Conservation (phyloP, 2,329 filamentous ascomycete species). For the Claviceps arundinis region DNA sequence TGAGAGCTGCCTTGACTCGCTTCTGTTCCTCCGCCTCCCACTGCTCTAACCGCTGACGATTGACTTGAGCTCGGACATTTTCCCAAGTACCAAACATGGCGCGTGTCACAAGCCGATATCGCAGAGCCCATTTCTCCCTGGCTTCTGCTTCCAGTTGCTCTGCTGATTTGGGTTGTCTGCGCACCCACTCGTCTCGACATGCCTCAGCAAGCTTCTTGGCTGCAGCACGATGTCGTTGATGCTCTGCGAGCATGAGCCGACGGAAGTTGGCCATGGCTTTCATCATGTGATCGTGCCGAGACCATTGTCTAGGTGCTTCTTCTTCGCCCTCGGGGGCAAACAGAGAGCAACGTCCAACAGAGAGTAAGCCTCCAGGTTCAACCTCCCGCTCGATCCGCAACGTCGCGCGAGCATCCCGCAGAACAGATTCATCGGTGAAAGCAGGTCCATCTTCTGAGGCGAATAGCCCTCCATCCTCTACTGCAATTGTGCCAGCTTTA, state of each 20-base stretch:
- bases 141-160: conserved; percentile 78
- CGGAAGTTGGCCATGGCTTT: conserved; percentile 71
- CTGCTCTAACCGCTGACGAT: conserved; percentile 42
- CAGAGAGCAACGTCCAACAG: conserved; percentile 52
- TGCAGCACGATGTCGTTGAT: conserved; percentile 58
- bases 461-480: conserved; percentile 45
- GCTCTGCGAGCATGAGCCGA: conserved; percentile 66
- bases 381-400: conserved; percentile 58
- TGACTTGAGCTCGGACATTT: conserved; percentile 48
- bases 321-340: conserved; percentile 60
- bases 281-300: conserved; percentile 75
- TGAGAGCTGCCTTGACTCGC: conserved; percentile 54
- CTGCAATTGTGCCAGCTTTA: conserved; percentile 34
- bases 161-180: conserved; percentile 57
- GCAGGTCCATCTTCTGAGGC: conserved; percentile 40
- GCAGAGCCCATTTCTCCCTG: conserved; percentile 47
- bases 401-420: conserved; percentile 56
- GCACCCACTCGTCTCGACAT: conserved; percentile 61
- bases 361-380: conserved; percentile 62
- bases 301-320: conserved; percentile 67
- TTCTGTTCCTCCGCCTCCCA: conserved; percentile 54
- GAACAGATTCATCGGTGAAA: conserved; percentile 48
- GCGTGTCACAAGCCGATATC: conserved; percentile 60
- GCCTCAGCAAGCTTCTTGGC: conserved; percentile 73
- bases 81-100: conserved; percentile 47